phyloP scores from a whole-genome alignment of 495 filamentous ascomycete species.

The Hyaloscypha bicolor region DNA sequence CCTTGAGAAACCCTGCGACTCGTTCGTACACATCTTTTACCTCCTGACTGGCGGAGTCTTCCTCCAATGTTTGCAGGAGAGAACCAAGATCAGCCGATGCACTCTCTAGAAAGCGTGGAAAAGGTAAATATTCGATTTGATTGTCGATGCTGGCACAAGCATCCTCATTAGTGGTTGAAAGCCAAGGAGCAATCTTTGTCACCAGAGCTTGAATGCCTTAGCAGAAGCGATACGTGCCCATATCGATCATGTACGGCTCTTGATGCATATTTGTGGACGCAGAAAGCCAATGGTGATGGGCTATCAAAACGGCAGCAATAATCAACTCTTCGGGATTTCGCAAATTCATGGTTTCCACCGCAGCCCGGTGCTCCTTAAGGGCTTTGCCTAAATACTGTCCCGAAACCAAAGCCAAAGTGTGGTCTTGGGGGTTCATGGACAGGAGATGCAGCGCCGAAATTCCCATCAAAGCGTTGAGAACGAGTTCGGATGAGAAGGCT shows the following conservation, averaged over 20 bases:
- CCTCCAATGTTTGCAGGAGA: not conserved
- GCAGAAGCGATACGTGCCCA: constrained; percentile 19
- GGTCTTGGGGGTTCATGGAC: constrained; percentile 4
- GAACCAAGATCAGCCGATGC: constrained; percentile 2
- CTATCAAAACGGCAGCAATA: constrained; percentile 14
- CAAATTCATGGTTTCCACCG: not conserved
- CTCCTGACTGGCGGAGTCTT: not conserved
- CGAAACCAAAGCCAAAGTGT: constrained; percentile 1
- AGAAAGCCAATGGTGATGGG: constrained; percentile 19
- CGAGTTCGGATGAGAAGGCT: constrained; percentile 15
- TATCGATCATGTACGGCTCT: constrained; percentile 4
- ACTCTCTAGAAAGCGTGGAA: not conserved
- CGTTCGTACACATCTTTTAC: constrained; percentile 1
- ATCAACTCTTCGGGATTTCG: constrained; percentile 6
- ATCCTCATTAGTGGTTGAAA: not conserved
- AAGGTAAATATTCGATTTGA: not conserved
- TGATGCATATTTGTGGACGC: not conserved
- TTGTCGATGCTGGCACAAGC: not conserved
- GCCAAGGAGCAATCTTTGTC: not conserved
- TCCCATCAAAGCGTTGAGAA: constrained; percentile 17
- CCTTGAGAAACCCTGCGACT: not conserved
- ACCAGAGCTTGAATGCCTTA: constrained; percentile 8
- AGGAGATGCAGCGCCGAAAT: constrained; percentile 17
- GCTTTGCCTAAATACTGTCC: constrained; percentile 15
- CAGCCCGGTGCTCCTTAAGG: constrained; percentile 1